Percentiles rank a stretch among this genome's conserved stretches.
Conservation (phyloP, 345 rosid genomes). For the Eucalyptus erythrocorys region DNA sequence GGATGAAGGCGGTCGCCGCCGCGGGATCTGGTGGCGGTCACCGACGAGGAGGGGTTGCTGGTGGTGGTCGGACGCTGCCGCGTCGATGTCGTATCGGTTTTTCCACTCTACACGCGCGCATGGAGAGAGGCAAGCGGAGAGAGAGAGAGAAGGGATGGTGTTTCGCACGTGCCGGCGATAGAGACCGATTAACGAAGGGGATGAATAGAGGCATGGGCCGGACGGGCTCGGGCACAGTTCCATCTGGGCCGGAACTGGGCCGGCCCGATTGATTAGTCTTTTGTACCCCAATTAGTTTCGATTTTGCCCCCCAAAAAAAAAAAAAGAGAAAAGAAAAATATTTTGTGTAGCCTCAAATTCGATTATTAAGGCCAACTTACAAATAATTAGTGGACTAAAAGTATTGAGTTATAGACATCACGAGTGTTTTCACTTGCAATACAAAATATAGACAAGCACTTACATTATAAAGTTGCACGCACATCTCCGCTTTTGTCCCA, state of each 20-base stretch:
- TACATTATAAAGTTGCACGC: background rate
- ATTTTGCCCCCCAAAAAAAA: background rate
- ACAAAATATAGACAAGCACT: background rate
- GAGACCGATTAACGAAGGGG: background rate
- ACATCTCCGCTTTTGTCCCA: background rate
- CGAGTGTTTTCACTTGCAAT: background rate
- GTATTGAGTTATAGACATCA: background rate
- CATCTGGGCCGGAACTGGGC: background rate
- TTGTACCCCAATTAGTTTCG: background rate
- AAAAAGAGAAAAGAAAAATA: background rate
- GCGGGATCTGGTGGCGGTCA: background rate
- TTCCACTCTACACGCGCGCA: background rate
- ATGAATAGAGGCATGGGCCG: accelerated
- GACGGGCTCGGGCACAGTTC: background rate
- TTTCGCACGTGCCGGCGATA: background rate
- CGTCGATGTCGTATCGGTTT: background rate
- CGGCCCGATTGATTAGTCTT: background rate
- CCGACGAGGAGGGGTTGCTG: background rate
- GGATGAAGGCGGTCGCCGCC: background rate
- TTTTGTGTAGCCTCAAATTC: background rate
- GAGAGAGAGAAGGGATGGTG: background rate
- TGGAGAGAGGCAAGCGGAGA: background rate
- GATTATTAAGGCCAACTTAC: background rate
- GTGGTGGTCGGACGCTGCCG: background rate
- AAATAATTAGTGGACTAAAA: background rate